phyloP scores from a whole-genome alignment of 2,329 filamentous ascomycete species.

The Calonectria pseudoturangicola region DNA sequence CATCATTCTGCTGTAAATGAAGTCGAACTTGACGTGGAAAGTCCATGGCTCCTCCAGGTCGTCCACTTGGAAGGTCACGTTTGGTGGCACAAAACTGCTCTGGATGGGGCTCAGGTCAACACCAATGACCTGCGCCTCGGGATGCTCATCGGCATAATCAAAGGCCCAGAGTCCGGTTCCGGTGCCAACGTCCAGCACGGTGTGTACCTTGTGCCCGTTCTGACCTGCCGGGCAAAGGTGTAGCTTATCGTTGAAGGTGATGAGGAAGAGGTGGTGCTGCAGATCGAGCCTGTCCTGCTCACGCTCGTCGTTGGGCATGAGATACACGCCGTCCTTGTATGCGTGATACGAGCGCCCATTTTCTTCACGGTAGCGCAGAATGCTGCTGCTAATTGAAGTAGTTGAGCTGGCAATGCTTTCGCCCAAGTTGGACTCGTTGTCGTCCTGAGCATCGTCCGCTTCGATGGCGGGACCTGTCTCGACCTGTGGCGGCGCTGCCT shows the following conservation, averaged over 20 bases:
- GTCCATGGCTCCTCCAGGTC: conserved; percentile 4
- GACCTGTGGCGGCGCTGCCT: not conserved
- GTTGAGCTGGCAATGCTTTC: not conserved
- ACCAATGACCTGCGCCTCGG: not conserved
- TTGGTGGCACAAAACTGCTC: not conserved
- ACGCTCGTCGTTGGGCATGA: conserved; percentile 7
- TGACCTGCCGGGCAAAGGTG: not conserved
- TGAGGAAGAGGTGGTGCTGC: conserved; percentile 9
- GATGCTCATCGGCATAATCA: conserved; percentile 7
- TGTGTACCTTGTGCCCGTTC: not conserved
- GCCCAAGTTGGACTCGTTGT: not conserved
- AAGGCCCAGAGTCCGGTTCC: not conserved
- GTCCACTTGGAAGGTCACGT: conserved; percentile 1
- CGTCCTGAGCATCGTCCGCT: not conserved
- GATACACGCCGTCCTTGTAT: conserved; percentile 1
- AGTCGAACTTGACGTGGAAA: conserved; percentile 6
- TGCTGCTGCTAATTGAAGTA: not conserved
- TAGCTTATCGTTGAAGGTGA: conserved; percentile 3
- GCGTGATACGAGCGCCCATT: conserved; percentile 2
- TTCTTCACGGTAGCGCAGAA: not conserved
- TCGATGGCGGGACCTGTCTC: not conserved
- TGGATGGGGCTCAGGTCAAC: conserved; percentile 5
- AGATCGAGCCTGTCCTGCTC: conserved; percentile 5
- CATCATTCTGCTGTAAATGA: not conserved
- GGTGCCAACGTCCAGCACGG: not conserved